Conservation (phyloP, 1,139 yeast genomes). For the Insectozyma bohioensis region DNA sequence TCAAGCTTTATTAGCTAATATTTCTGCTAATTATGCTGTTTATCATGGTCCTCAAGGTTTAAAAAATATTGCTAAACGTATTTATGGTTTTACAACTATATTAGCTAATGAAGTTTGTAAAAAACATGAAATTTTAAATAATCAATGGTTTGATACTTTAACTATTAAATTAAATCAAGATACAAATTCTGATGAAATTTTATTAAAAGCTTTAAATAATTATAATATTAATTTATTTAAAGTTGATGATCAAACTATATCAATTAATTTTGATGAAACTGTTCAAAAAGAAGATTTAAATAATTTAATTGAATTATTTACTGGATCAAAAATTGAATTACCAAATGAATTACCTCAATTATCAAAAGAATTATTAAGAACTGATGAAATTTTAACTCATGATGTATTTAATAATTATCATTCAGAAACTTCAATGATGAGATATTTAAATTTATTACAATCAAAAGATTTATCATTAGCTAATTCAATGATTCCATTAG, state of each 20-base stretch:
- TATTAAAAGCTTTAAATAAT: constrained; percentile 56
- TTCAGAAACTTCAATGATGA: constrained; percentile 90
- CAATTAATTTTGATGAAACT: constrained; percentile 85
- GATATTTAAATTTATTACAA: constrained; percentile 85
- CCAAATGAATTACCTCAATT: constrained; percentile 48
- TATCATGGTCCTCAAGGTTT: constrained; percentile 96
- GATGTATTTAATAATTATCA: constrained; percentile 86
- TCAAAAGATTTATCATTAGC: constrained; percentile 89
- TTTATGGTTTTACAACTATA: constrained; percentile 71
- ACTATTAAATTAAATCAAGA: constrained; percentile 58
- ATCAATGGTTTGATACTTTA: constrained; percentile 84
- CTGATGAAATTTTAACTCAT: constrained; percentile 63
- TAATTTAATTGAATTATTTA: constrained; percentile 59
- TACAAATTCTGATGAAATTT: constrained; percentile 55
- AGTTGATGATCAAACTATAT: constrained; percentile 60
- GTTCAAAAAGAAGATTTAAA: constrained; percentile 62
- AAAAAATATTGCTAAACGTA: constrained; percentile 72
- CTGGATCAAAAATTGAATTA: constrained; percentile 27
- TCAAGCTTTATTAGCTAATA: constrained; percentile 92
- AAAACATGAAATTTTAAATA: constrained; percentile 53
- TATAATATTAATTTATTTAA: constrained; percentile 76
- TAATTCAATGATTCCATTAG: constrained; percentile 94
- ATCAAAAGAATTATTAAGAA: constrained; percentile 57
- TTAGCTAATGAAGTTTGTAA: constrained; percentile 58
- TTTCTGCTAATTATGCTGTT: constrained; percentile 93